Evolutionary conservation across 179 eudicot species (phyloP).

Genomic region (Spergularia azorica): DNA sequence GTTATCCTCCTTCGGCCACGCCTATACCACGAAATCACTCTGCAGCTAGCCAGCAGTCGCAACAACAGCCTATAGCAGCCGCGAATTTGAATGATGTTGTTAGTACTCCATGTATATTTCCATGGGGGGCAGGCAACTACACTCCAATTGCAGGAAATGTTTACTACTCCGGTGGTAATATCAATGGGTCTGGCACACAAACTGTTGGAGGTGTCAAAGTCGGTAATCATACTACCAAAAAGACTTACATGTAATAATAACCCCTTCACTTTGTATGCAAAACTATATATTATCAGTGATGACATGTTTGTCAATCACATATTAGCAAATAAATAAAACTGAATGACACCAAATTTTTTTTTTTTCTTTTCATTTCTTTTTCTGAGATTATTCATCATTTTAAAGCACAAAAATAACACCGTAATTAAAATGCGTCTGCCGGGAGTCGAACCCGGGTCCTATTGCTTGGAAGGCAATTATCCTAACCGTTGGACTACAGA

Average conservation of each 20-base stretch:
- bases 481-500: slow-evolving; percentile 24
- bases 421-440: slow-evolving; percentile 9
- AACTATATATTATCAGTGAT: no score
- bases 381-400: no score
- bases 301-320: no score
- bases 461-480: slow-evolving; percentile 26
- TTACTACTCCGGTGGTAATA: neutral
- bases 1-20: slow-evolving; percentile 4
- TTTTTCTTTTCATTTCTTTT: no score
- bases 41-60: neutral
- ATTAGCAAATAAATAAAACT: no score
- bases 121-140: neutral
- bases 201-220: slow-evolving; percentile 26
- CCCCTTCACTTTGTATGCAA: no score
- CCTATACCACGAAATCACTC: neutral
- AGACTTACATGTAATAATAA: neutral
- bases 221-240: slow-evolving; percentile 8
- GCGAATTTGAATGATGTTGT: neutral
- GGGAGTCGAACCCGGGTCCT: slow-evolving; percentile 26
- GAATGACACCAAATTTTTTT: no score
- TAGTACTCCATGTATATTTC: neutral
- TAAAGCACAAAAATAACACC: no score
- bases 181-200: slow-evolving; percentile 24
- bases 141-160: slow-evolving; percentile 4
- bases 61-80: neutral